Evolutionary conservation across 1,139 yeast species (phyloP), one percentile per base, ranked within the genome.

Genomic region (Tardiomyces depauwii): DNA sequence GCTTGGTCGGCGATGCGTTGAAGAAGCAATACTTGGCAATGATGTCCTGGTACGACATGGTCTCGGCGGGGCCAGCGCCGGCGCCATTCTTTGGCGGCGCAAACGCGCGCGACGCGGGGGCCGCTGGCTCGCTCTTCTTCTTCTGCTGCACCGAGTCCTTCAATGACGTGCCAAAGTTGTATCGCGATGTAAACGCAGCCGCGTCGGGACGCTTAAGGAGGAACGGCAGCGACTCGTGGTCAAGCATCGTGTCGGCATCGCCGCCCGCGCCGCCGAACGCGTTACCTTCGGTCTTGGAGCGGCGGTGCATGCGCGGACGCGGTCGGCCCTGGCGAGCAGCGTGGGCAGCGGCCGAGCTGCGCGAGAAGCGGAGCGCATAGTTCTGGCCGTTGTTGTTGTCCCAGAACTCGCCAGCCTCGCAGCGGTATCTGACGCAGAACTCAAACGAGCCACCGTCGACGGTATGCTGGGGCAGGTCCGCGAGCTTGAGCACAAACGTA

Each of bases 11-110:
- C 36, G 36, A 30, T 5, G n/a, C 11, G 16, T 30, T 30, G 16
- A 30, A 30, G 57, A 85, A 85, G 60, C 95, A 85, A 62, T 81
- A 85, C 48, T 78, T 78, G 51, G 82, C 81, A 51, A 85, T 66
- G 41, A 85, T 65, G 52, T 80, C 83, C 58, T 79, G 78, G 60
- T 85, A 85, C 0, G 81, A 71, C 21, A 13, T 2, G 36, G 42
- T 18, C 39, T 39, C 16, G 39, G 39, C 25, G 30, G 38, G 13
- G 27, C 39, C n/a, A 16, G 10, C 11, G 23, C 9, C n/a, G 16
- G 30, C 19, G 42, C 25, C 23, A n/a, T n/a, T n/a, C 7, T 21
- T 21, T 14, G 36, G 36, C 5, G 36, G 36, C 19, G 4, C 39
- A n/a, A 14, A n/a, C 19, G 11, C 13, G 32, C 32, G 32, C 13